phyloP scores from a whole-genome alignment of 2,329 filamentous ascomycete species.

The Cryphonectria parasitica region DNA sequence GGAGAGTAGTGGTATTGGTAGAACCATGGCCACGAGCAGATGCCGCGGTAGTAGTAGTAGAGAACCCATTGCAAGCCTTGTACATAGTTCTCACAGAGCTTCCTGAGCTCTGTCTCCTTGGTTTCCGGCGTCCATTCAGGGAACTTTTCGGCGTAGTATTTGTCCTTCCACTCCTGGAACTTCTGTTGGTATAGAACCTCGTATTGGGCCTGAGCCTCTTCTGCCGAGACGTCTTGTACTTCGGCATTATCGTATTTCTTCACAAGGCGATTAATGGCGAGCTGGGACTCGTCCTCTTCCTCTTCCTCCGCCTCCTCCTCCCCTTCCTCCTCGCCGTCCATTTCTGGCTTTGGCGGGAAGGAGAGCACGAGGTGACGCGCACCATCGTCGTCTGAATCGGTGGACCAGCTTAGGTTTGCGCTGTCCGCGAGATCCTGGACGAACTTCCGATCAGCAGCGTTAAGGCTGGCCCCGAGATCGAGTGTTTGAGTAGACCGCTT shows the following conservation, averaged over 20 bases:
- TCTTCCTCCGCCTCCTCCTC: slow-evolving; percentile 71
- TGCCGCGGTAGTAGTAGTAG: slow-evolving; percentile 96
- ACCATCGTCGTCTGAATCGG: slow-evolving; percentile 60
- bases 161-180: slow-evolving; percentile 90
- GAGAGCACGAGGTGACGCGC: slow-evolving; percentile 56
- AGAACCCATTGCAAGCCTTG: slow-evolving; percentile 98
- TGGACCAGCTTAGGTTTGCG: slow-evolving; percentile 61
- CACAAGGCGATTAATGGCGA: slow-evolving; percentile 83
- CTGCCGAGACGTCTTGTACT: slow-evolving; percentile 76
- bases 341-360: slow-evolving; percentile 48
- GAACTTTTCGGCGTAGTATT: slow-evolving; percentile 91
- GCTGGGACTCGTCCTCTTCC: slow-evolving; percentile 81
- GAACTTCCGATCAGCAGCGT: slow-evolving; percentile 89
- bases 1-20: slow-evolving; percentile 97
- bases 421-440: slow-evolving; percentile 80
- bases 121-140: slow-evolving; percentile 81
- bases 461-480: slow-evolving; percentile 73
- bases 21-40: slow-evolving; percentile 98
- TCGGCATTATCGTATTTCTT: slow-evolving; percentile 90
- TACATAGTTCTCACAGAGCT: slow-evolving; percentile 93
- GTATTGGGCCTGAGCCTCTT: slow-evolving; percentile 78
- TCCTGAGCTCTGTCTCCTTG: slow-evolving; percentile 73
- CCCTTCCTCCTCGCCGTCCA: slow-evolving; percentile 63
- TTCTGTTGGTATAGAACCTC: slow-evolving; percentile 88
- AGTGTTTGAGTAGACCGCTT: slow-evolving; percentile 67